Base-by-base conservation (phyloP, 495 filamentous ascomycete species). In the Lepidopterella palustris region DNA sequence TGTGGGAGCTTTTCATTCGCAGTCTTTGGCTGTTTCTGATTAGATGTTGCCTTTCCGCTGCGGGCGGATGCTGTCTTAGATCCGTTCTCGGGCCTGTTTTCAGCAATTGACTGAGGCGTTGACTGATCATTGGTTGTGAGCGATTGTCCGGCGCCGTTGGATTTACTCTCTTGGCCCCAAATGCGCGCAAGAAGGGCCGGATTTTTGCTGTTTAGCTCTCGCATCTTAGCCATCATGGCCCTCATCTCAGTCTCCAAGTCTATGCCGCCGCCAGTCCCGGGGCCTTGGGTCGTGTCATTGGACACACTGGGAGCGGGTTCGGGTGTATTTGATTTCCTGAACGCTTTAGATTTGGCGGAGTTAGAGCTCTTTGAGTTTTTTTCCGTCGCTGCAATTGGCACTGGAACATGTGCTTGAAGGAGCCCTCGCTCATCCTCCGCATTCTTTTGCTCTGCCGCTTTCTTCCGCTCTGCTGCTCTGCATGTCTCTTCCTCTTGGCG, bases 151-250 rank as follows among this genome's bases (percentile, higher is more conserved):
- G 51, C 64, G 9, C 23, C 47, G 35, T 67, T 59, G 24, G 62
- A 55, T 28, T 50, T 61, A 11, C 73, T 53, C 53, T 75, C 73
- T 60, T 73, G 62, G 39, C 72, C 70, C 73, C 73, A 75, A 15
- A 76, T 68, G 28, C 67, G 65, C 1, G 72, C 68, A 10, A 76
- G 60, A 28, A 76, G 60, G 10, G 63, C 62, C 0, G 73, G 73
- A 56, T 74, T 68, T 55, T 71, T 71, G 20, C 59, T 57, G 49
- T 74, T 73, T 32, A 72, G 62, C 55, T 75, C 68, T n/a, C 72
- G 59, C 70, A 75, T 71, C 45, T 75, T 75, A 21, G 62, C 53
- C 61, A 75, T 70, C 71, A 74, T 68, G 0, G 66, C 71, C 15
- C 69, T 58, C 54, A 75, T 72, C 58, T 68, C 54, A 0, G 57